These are phyloP conservation scores for Lepiota venenata DNA, from an alignment of 768 basidiomycete species.

Conservation along the genomic window DNA sequence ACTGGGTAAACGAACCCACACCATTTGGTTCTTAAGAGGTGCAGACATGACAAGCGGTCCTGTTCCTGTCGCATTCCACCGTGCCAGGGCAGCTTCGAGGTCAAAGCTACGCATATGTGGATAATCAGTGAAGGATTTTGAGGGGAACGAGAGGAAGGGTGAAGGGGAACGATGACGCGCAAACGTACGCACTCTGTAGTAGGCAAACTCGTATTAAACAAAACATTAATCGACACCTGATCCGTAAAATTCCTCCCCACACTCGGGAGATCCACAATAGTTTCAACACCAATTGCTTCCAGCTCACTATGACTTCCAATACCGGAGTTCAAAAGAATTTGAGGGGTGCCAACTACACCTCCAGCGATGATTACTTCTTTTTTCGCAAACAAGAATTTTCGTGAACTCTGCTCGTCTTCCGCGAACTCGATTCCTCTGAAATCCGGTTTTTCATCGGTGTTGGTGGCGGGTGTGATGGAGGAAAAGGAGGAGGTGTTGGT, in stretches of 20 bases:
- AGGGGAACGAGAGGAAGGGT: too few relatives aligned
- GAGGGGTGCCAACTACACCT: slow-evolving; percentile 26
- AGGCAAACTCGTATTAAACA: slow-evolving; percentile 2
- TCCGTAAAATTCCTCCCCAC: slow-evolving; percentile 22
- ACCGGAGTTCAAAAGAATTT: slow-evolving; percentile 21
- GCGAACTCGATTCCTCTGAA: slow-evolving; percentile 13
- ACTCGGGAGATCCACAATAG: slow-evolving; percentile 16
- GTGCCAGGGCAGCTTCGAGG: not conserved
- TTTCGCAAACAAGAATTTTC: slow-evolving; percentile 15
- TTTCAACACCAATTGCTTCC: slow-evolving; percentile 12
- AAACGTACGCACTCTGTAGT: slow-evolving; percentile 11
- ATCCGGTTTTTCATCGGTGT: slow-evolving; percentile 5
- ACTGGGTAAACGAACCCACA: slow-evolving; percentile 12
- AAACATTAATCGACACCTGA: slow-evolving; percentile 5
- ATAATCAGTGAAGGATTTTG: not conserved
- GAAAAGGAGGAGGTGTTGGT: too few relatives aligned
- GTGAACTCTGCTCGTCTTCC: slow-evolving; percentile 1
- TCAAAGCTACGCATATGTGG: not conserved
- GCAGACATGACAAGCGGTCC: slow-evolving; percentile 4
- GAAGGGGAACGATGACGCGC: too few relatives aligned
- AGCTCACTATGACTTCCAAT: slow-evolving; percentile 20
- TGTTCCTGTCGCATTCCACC: slow-evolving; percentile 12
- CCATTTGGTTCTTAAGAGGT: slow-evolving; percentile 4
- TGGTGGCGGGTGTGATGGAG: too few relatives aligned
- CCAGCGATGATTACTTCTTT: slow-evolving; percentile 31